Evolutionary conservation across 129 eudicot genomes (phyloP).

Genomic region (Tagetes erecta): DNA sequence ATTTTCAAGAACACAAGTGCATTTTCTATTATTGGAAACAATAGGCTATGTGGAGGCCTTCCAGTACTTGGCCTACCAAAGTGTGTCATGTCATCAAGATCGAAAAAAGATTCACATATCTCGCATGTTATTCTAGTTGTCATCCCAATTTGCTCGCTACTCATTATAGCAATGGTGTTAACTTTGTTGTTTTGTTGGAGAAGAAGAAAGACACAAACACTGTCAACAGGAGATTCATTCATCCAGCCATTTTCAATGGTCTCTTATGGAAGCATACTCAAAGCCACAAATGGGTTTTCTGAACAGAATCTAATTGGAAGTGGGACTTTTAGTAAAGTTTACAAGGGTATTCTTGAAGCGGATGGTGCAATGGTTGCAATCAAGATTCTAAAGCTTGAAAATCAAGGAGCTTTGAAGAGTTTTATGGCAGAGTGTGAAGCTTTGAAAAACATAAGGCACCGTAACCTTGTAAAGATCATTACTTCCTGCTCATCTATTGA

Average conservation of each 20-base stretch:
- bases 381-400: constrained; percentile 40
- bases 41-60: constrained; percentile 40
- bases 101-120: constrained; percentile 20
- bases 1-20: constrained; percentile 31
- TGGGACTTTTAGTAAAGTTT: constrained; percentile 38
- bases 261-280: constrained; percentile 37
- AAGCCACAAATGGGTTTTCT: constrained; percentile 40
- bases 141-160: constrained; percentile 21
- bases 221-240: neutral
- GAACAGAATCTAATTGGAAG: constrained; percentile 31
- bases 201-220: constrained; percentile 24
- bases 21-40: constrained; percentile 30
- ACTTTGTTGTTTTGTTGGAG: constrained; percentile 23
- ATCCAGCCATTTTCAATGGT: constrained; percentile 29
- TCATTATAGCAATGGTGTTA: constrained; percentile 16
- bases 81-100: constrained; percentile 27
- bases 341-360: constrained; percentile 37
- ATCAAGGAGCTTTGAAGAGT: constrained; percentile 38
- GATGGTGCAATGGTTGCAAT: constrained; percentile 30
- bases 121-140: constrained; percentile 24
- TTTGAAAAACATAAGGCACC: constrained; percentile 38
- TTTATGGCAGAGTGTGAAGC: constrained; percentile 42
- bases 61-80: constrained; percentile 26
- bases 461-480: constrained; percentile 39
- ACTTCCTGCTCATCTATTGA: constrained; percentile 42